Percentiles rank a stretch among this genome's conserved stretches.
Conservation (phyloP, 179 eudicot genomes). For the Sideroxylon spinosum region DNA sequence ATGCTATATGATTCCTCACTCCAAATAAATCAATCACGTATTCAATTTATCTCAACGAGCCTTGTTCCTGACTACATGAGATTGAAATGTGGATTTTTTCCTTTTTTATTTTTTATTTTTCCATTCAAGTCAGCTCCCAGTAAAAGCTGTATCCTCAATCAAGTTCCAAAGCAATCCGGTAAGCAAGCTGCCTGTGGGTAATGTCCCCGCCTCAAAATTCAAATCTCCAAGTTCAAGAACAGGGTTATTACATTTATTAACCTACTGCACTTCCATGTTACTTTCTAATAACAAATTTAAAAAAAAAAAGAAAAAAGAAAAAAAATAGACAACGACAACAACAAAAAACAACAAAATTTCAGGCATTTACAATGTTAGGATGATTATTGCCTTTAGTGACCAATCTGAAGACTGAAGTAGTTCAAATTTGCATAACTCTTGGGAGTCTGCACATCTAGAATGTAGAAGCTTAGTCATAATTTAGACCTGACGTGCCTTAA, state of each 20-base stretch:
- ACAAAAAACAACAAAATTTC: too few species aligned
- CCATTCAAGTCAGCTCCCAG: not conserved
- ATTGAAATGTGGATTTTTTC: too few species aligned
- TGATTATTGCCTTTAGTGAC: not conserved
- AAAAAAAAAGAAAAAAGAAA: too few species aligned
- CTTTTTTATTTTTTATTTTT: too few species aligned
- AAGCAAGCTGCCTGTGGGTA: not conserved
- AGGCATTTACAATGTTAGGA: not conserved
- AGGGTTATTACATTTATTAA: too few species aligned
- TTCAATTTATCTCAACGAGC: not conserved
- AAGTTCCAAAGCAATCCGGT: not conserved
- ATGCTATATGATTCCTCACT: not conserved
- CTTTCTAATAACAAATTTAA: too few species aligned
- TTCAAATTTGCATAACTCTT: not conserved
- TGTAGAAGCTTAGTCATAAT: not conserved
- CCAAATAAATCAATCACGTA: not conserved
- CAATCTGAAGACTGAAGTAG: conserved; percentile 3
- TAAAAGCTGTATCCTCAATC: not conserved
- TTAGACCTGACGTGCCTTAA: not conserved
- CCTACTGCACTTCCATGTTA: too few species aligned
- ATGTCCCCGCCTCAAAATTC: not conserved
- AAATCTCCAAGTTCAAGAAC: too few species aligned
- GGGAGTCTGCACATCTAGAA: not conserved
- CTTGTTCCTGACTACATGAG: not conserved
- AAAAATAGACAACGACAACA: too few species aligned